phyloP scores from a whole-genome alignment of 345 rosid species.

The Ailanthus altissimus region DNA sequence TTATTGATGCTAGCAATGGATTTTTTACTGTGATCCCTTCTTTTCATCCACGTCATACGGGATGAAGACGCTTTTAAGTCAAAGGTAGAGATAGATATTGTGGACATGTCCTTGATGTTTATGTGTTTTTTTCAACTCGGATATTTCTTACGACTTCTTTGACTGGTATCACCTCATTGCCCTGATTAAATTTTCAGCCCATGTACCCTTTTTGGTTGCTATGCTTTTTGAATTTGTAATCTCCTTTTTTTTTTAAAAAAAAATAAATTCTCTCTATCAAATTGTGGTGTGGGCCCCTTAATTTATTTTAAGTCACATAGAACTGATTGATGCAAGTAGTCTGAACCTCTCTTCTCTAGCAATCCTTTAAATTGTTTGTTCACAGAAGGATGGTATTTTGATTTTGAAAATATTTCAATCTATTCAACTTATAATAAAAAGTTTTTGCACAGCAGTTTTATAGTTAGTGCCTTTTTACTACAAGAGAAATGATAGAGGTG shows the following conservation, averaged over 20 bases:
- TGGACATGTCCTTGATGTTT: not conserved
- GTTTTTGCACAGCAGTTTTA: not conserved
- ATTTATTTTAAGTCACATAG: not conserved
- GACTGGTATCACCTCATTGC: not conserved
- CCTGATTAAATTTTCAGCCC: not conserved
- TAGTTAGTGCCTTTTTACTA: not conserved
- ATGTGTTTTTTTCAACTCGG: not conserved
- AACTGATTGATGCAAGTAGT: not conserved
- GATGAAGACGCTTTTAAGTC: slow-evolving; percentile 88
- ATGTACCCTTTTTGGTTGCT: not conserved
- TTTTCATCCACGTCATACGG: slow-evolving; percentile 78
- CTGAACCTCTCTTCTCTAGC: not conserved
- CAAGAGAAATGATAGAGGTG: not conserved
- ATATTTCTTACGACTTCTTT: not conserved
- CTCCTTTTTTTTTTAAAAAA: no score
- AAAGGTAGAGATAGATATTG: slow-evolving; percentile 52
- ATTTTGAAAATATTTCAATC: slow-evolving; percentile 10
- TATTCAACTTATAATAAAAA: not conserved
- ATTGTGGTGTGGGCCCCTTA: not conserved
- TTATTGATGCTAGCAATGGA: slow-evolving; percentile 90
- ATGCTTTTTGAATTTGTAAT: not conserved
- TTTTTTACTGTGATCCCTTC: slow-evolving; percentile 96
- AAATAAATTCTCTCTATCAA: not conserved
- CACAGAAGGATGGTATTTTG: not conserved
- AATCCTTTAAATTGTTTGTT: not conserved